A percentile compares a stretch with the other conserved stretches of the same genome.
Conservation (phyloP, 2,329 filamentous ascomycete genomes). For the Microdochium bolleyi region DNA sequence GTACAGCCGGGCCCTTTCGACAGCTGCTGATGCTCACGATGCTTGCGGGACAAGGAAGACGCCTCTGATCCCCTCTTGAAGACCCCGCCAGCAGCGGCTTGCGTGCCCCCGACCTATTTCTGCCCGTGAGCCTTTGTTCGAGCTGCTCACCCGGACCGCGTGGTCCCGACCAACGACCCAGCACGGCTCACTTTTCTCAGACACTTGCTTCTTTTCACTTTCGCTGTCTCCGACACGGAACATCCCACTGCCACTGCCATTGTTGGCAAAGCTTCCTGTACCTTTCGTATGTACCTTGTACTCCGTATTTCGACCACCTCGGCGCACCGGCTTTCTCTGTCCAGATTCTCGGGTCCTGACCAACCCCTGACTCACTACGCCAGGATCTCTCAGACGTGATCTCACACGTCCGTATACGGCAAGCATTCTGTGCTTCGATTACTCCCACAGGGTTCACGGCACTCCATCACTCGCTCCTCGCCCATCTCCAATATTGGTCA, state of each 20-base stretch:
- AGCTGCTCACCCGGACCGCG: neutral
- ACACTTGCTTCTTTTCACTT: neutral
- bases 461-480: neutral
- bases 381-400: neutral
- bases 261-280: neutral
- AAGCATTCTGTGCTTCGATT: neutral
- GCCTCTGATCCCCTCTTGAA: neutral
- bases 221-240: neutral
- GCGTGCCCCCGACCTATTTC: neutral
- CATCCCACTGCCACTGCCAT: neutral
- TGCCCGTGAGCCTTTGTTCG: neutral
- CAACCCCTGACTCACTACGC: neutral
- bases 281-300: neutral
- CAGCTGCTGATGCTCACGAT: neutral
- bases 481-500: neutral
- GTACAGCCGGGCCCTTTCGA: neutral
- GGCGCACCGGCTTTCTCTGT: neutral
- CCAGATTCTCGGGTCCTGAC: neutral
- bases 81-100: neutral
- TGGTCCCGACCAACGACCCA: neutral
- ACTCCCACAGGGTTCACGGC: neutral
- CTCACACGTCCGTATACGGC: neutral
- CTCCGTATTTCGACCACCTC: neutral
- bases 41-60: neutral
- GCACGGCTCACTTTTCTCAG: neutral